Conservation (phyloP, 2,329 filamentous ascomycete species). For the Ascochyta koolunga region DNA sequence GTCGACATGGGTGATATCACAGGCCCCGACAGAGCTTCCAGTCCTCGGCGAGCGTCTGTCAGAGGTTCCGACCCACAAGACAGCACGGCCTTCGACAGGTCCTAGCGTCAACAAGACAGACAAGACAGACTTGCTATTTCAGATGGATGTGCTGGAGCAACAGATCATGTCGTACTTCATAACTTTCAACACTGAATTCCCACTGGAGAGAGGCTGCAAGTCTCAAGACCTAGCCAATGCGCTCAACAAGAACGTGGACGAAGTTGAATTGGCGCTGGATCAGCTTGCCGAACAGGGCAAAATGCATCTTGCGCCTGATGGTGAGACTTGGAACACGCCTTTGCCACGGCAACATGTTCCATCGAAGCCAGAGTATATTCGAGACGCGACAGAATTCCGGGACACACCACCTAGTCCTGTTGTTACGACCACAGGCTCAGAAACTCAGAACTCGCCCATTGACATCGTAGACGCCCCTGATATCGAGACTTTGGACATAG, state of each 20-base stretch:
- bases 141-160: slow-evolving; percentile 10
- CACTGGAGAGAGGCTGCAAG: background rate
- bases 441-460: background rate
- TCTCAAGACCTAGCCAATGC: background rate
- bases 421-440: background rate
- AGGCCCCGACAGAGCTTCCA: slow-evolving; percentile 15
- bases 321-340: slow-evolving; percentile 9
- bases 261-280: slow-evolving; percentile 3
- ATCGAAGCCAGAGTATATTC: background rate
- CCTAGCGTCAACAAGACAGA: background rate
- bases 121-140: slow-evolving; percentile 1
- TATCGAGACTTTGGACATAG: background rate
- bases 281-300: slow-evolving; percentile 10
- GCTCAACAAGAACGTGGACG: background rate
- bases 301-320: slow-evolving; percentile 1
- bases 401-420: slow-evolving; percentile 14
- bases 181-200: background rate
- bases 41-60: background rate
- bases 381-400: slow-evolving; percentile 1
- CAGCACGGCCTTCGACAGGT: background rate
- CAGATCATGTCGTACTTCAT: slow-evolving; percentile 2
- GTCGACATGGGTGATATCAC: slow-evolving; percentile 27
- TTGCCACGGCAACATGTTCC: background rate
- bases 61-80: background rate
- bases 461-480: background rate